These are phyloP conservation scores for Porogramme epimiltina DNA, from an alignment of 1,284 basidiomycete genomes.

Conservation along the genomic window DNA sequence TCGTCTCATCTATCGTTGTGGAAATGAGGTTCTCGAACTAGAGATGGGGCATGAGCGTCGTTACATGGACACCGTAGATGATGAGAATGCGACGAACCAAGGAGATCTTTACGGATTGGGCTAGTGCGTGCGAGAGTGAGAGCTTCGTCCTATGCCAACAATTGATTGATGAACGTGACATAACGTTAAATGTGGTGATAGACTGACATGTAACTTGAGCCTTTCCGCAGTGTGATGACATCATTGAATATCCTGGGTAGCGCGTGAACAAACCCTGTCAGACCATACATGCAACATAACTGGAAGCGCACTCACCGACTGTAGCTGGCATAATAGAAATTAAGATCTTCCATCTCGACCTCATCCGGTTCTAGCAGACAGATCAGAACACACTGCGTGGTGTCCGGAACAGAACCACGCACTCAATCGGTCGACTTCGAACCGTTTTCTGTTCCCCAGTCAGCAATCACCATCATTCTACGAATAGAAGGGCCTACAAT, in stretches of 20 bases:
- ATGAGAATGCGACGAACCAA: slow-evolving; percentile 48
- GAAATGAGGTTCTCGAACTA: slow-evolving; percentile 93
- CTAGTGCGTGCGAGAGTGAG: slow-evolving; percentile 91
- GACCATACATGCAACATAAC: background rate
- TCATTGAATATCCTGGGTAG: slow-evolving; percentile 92
- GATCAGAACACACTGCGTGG: background rate
- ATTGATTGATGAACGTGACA: slow-evolving; percentile 17
- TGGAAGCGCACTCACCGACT: slow-evolving; percentile 63
- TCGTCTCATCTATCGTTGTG: slow-evolving; percentile 94
- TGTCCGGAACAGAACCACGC: slow-evolving; percentile 18
- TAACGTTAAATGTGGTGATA: slow-evolving; percentile 5
- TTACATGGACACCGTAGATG: background rate
- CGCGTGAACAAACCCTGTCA: background rate
- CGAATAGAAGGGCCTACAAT: slow-evolving; percentile 57
- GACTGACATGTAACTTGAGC: slow-evolving; percentile 91
- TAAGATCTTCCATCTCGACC: slow-evolving; percentile 94
- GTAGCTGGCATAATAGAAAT: slow-evolving; percentile 97
- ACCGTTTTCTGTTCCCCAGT: slow-evolving; percentile 71
- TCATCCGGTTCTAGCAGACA: slow-evolving; percentile 67
- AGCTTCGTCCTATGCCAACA: slow-evolving; percentile 81
- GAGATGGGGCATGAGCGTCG: background rate
- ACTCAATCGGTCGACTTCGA: slow-evolving; percentile 90
- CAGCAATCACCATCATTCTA: slow-evolving; percentile 6
- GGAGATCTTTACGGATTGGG: slow-evolving; percentile 97
- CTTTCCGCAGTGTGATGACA: slow-evolving; percentile 93